These are phyloP conservation scores for Pouteria campechiana DNA, from an alignment of 179 eudicot genomes.

Conservation along the genomic window DNA sequence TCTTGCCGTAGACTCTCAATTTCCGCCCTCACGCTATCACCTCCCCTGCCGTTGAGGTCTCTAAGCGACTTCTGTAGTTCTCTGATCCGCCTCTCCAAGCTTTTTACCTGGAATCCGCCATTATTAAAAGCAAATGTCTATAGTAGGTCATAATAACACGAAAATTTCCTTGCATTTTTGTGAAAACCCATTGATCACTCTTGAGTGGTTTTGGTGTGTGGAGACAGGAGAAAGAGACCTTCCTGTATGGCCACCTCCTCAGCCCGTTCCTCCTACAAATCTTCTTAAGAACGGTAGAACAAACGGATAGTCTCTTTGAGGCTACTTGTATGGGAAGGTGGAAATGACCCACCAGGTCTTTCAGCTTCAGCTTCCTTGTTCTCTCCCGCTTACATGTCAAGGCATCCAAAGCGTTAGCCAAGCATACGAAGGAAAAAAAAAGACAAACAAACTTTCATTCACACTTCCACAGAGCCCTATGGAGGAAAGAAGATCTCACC, in stretches of 20 bases:
- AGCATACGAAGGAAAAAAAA: neutral
- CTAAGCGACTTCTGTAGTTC: neutral
- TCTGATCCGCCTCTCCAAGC: slow-evolving; percentile 23
- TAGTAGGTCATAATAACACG: too few species aligned
- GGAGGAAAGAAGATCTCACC: neutral
- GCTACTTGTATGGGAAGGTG: slow-evolving; percentile 29
- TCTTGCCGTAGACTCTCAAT: slow-evolving; percentile 17
- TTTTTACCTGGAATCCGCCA: slow-evolving; percentile 28
- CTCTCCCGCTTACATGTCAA: slow-evolving; percentile 39
- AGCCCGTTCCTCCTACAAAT: slow-evolving; percentile 30
- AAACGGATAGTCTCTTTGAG: slow-evolving; percentile 17
- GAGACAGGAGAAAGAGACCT: slow-evolving; percentile 21
- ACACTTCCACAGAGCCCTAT: neutral
- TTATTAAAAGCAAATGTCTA: neutral
- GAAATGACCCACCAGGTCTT: slow-evolving; percentile 27
- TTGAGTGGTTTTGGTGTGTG: neutral
- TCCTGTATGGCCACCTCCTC: slow-evolving; percentile 50
- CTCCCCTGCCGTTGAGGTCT: neutral
- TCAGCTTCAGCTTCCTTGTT: slow-evolving; percentile 23
- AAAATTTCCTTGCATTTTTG: neutral
- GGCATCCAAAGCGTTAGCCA: too few species aligned
- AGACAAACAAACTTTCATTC: neutral
- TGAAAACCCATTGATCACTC: too few species aligned
- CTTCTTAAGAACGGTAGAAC: slow-evolving; percentile 41
- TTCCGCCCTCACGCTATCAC: slow-evolving; percentile 9